These are phyloP conservation scores for Tuber calosporum DNA, from an alignment of 495 filamentous ascomycete genomes.

Conservation along the genomic window DNA sequence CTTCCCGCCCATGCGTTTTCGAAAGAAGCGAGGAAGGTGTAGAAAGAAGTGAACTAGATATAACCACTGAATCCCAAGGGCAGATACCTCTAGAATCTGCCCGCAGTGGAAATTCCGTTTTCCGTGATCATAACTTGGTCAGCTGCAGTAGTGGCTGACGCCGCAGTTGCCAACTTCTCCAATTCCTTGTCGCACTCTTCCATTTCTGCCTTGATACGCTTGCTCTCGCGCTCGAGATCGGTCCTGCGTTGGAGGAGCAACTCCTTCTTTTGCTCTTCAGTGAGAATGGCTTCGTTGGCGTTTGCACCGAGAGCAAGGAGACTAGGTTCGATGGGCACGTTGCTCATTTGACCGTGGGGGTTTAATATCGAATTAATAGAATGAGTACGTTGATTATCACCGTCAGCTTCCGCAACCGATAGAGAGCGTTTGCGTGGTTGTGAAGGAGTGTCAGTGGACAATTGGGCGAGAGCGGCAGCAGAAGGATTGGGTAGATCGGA, in stretches of 20 bases:
- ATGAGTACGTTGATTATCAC: conserved; percentile 55
- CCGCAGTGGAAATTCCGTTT: not conserved
- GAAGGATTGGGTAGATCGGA: not conserved
- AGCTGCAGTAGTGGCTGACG: not conserved
- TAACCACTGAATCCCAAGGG: not conserved
- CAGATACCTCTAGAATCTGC: not conserved
- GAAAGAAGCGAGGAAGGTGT: not conserved
- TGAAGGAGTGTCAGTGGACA: conserved; percentile 44
- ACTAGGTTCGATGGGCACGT: conserved; percentile 50
- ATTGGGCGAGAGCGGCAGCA: not conserved
- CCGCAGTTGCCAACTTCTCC: conserved; percentile 11
- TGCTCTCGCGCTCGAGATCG: conserved; percentile 39
- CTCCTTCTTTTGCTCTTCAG: conserved; percentile 41
- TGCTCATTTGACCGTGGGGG: conserved; percentile 46
- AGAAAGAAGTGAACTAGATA: not conserved
- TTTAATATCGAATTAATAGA: conserved; percentile 80
- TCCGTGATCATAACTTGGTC: not conserved
- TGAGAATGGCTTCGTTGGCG: conserved; percentile 17
- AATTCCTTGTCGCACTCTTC: conserved; percentile 35
- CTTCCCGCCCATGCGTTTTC: not conserved
- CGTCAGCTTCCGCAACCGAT: conserved; percentile 50
- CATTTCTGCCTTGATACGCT: conserved; percentile 36
- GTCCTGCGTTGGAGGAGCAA: conserved; percentile 41
- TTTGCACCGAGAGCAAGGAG: conserved; percentile 43
- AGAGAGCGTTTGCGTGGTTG: conserved; percentile 60